phyloP scores from a whole-genome alignment of 179 eudicot genomes.

The Spinacia oleracea region DNA sequence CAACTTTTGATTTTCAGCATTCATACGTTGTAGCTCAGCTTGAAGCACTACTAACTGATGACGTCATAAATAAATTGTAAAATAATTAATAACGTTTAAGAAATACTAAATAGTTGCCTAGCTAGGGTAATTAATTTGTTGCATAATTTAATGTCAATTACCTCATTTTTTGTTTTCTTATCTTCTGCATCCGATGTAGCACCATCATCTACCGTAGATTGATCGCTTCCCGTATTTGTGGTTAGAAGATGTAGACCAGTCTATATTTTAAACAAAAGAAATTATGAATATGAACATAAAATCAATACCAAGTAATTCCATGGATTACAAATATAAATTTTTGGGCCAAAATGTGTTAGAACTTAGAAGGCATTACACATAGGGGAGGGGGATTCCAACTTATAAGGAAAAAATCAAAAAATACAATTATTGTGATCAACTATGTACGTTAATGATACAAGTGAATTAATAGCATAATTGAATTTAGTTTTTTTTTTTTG shows the following conservation, averaged over 20 bases:
- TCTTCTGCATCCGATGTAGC: conserved; percentile 56
- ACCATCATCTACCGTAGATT: conserved; percentile 68
- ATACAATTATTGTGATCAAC: too few species aligned
- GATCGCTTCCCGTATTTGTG: conserved; percentile 67
- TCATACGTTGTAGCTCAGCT: conserved; percentile 65
- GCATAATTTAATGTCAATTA: conserved; percentile 22
- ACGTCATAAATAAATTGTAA: not conserved
- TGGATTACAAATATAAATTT: too few species aligned
- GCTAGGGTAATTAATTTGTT: not conserved
- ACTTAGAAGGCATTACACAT: too few species aligned
- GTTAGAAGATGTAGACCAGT: conserved; percentile 75
- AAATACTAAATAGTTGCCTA: not conserved
- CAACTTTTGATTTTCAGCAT: conserved; percentile 62
- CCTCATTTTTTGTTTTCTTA: conserved; percentile 65
- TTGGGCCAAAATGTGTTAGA: too few species aligned
- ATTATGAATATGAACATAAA: not conserved
- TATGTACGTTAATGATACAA: too few species aligned
- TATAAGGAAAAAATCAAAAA: too few species aligned
- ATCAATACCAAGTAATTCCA: not conserved
- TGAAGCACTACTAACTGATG: conserved; percentile 57
- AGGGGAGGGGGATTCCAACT: too few species aligned
- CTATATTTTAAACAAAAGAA: conserved; percentile 30
- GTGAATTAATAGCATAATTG: too few species aligned
- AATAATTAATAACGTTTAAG: not conserved
- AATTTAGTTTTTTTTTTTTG: too few species aligned